Percentiles rank a stretch among this genome's conserved stretches.
Evolutionary conservation across 805 yeast genomes (phyloP).

Genomic region (Millerago galiae): DNA sequence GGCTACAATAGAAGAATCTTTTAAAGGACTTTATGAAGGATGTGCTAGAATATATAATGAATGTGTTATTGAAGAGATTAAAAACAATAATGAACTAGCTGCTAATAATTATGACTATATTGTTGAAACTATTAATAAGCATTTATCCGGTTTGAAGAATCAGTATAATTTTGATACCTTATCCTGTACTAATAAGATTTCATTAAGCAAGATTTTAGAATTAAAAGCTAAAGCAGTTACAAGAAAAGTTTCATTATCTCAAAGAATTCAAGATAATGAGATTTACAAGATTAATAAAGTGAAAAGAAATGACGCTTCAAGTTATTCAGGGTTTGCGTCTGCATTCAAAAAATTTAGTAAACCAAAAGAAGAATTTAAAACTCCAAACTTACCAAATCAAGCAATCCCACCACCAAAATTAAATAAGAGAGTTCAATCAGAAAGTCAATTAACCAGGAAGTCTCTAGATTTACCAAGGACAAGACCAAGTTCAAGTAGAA

Average conservation of each 20-base stretch:
- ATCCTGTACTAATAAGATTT: slow-evolving; percentile 10
- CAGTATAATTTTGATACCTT: slow-evolving; percentile 4
- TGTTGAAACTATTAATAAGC: slow-evolving; percentile 8
- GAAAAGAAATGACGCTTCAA: slow-evolving; percentile 14
- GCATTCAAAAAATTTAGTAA: slow-evolving; percentile 13
- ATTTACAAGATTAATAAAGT: slow-evolving; percentile 9
- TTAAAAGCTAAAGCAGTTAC: slow-evolving; percentile 14
- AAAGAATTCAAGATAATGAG: slow-evolving; percentile 10
- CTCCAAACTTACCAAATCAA: background rate
- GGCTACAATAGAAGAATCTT: background rate
- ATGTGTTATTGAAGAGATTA: slow-evolving; percentile 16
- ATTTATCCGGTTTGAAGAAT: slow-evolving; percentile 3
- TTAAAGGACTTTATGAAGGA: background rate
- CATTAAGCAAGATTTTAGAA: slow-evolving; percentile 13
- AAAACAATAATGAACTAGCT: slow-evolving; percentile 17
- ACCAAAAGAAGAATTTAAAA: background rate
- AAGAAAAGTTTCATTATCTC: slow-evolving; percentile 10
- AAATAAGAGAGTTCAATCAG: background rate
- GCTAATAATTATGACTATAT: slow-evolving; percentile 10
- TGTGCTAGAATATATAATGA: slow-evolving; percentile 2
- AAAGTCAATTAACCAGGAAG: slow-evolving; percentile 2
- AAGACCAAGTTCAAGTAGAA: slow-evolving; percentile 6
- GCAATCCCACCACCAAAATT: slow-evolving; percentile 1
- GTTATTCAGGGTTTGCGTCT: slow-evolving; percentile 21
- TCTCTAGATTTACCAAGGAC: slow-evolving; percentile 16